A percentile compares a stretch with the other conserved stretches of the same genome.
phyloP scores from a whole-genome alignment of 2,329 filamentous ascomycete genomes.

The Hyphodiscus sp. region DNA sequence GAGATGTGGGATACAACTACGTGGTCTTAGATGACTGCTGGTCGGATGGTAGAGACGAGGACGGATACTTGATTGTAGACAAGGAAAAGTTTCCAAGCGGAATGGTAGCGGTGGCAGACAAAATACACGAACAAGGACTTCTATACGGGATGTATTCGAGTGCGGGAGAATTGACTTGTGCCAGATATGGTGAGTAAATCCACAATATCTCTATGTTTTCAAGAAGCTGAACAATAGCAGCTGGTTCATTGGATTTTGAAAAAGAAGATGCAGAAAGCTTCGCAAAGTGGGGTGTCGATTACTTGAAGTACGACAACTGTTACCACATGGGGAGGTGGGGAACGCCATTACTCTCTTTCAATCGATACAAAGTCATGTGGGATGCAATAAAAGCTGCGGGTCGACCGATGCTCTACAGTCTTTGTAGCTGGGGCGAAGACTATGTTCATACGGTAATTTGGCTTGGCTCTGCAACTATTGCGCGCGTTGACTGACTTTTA shows the following conservation, averaged over 20 bases:
- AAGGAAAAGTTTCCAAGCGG: constrained; percentile 35
- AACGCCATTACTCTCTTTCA: constrained; percentile 14
- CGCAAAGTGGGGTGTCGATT: constrained; percentile 44
- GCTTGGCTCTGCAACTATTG: too few relatives aligned
- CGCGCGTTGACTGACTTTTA: too few relatives aligned
- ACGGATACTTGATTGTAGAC: constrained; percentile 30
- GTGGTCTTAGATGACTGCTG: constrained; percentile 48
- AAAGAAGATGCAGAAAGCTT: constrained; percentile 43
- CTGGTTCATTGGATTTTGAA: constrained; percentile 32
- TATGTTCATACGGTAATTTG: constrained; percentile 29
- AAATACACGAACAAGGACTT: constrained; percentile 33
- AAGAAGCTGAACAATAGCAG: neutral
- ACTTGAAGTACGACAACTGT: constrained; percentile 49
- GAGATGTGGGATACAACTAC: constrained; percentile 48
- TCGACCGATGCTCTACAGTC: constrained; percentile 29
- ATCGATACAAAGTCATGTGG: constrained; percentile 28
- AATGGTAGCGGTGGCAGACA: constrained; percentile 34
- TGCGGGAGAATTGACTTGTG: constrained; percentile 28
- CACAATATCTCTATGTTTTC: too few relatives aligned
- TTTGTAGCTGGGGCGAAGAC: constrained; percentile 42
- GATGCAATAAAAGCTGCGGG: constrained; percentile 27
- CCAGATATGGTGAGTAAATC: constrained; percentile 20
- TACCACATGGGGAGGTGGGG: constrained; percentile 45
- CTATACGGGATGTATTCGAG: constrained; percentile 37
- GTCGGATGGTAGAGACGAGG: constrained; percentile 31